A percentile compares a stretch with the other conserved stretches of the same genome.
Conservation (phyloP, 495 filamentous ascomycete species). For the Hypoxylon intermedium region DNA sequence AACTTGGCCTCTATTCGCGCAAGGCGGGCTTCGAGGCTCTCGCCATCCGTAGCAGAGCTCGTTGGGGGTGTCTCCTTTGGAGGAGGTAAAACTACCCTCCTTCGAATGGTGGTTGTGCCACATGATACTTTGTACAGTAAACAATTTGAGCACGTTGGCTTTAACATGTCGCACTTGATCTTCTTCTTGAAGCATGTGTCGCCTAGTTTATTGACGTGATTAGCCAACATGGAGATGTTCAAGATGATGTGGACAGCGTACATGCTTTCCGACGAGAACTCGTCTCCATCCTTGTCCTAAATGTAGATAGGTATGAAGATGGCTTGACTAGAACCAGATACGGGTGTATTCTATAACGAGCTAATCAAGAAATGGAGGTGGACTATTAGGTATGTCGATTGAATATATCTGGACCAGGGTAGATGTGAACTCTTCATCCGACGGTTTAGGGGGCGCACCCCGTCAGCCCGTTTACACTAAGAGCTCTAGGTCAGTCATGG, state of each 20-base stretch:
- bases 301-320: not conserved
- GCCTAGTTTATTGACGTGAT: conserved; percentile 10
- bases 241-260: not conserved
- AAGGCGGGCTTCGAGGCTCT: conserved; percentile 40
- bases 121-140: conserved; percentile 42
- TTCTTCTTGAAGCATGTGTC: conserved; percentile 49
- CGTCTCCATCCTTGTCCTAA: conserved; percentile 37
- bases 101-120: conserved; percentile 40
- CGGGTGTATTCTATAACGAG: not conserved
- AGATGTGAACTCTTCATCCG: too few species aligned
- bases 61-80: not conserved
- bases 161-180: conserved; percentile 46
- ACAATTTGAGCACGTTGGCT: conserved; percentile 46
- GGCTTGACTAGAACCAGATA: not conserved
- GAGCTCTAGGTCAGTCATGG: too few species aligned
- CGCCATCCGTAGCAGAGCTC: conserved; percentile 4
- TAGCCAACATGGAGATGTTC: not conserved
- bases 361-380: not conserved
- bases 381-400: too few species aligned
- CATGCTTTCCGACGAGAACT: conserved; percentile 42
- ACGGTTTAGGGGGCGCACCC: too few species aligned
- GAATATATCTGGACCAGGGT: too few species aligned
- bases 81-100: conserved; percentile 15
- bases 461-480: too few species aligned
- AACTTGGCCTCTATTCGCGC: conserved; percentile 45